Evolutionary conservation across 805 yeast species (phyloP), one percentile per base, ranked within the genome.

Genomic region (Lachancea nothofagi): DNA sequence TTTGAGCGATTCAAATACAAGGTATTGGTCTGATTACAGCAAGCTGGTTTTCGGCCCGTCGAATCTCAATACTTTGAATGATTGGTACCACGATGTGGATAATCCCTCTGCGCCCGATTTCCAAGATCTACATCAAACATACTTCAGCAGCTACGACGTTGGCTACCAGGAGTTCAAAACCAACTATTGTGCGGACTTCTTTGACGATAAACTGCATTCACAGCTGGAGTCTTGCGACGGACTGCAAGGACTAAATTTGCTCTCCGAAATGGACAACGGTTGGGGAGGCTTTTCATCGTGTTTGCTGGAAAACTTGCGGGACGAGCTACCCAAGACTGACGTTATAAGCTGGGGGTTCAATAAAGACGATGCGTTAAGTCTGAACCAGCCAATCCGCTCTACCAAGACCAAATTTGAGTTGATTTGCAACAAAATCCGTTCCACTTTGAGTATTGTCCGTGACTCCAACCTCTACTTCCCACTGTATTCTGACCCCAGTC

Each of bases 11-110:
- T 54, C 57, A 1, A 71, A 70, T 30, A 73, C 85, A 0, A 59
- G 57, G 21, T 83, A 76, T 49, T 90, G 97, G 97, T 72, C 93
- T 0, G 95, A 86, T 53, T 85, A 81, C 54, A 70, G 80, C 29
- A 73, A 78, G 48, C 71, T 88, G 37, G 71, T 83, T 3, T 77
- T 77, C 53, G 72, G 74, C 38, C 90, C 95, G 0, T 63, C 63
- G 4, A 69, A 80, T 2, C 65, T 83, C 33, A 65, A 76, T 27
- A 67, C 69, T 5, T 55, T 88, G 17, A 58, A 63, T 2, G 67
- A 76, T 36, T 93, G 90, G 86, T 72, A 74, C 38, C 66, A 62
- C 37, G 55, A 61, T 41, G 42, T 39, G 5, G 46, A 49, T 6
- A 30, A 46, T 1, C 61, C 62, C 18, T 53, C 55, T 22, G 13